Percentiles rank a stretch among this genome's conserved stretches.
Conservation (phyloP, 345 rosid species). For the Conringia planisiliqua region DNA sequence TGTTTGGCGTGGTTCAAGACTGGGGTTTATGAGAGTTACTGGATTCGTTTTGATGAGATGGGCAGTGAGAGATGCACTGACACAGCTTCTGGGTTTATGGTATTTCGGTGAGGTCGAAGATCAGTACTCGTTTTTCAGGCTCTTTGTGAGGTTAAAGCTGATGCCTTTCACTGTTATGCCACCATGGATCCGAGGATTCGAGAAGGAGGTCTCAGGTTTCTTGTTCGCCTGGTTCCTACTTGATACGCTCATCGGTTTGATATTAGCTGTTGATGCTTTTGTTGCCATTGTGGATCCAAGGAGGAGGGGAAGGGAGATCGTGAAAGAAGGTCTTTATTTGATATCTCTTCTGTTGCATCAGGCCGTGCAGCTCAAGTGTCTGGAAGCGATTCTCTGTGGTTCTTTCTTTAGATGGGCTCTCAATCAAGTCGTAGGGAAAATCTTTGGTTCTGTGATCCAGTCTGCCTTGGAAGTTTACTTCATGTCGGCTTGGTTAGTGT, state of each 20-base stretch:
- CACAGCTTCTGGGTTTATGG: slow-evolving; percentile 86
- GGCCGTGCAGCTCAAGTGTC: slow-evolving; percentile 74
- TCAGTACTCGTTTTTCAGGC: slow-evolving; percentile 79
- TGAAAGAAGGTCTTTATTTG: slow-evolving; percentile 83
- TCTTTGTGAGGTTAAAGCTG: slow-evolving; percentile 80
- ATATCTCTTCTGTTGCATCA: slow-evolving; percentile 64
- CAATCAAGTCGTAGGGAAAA: slow-evolving; percentile 48
- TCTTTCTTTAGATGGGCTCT: slow-evolving; percentile 61
- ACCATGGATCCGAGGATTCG: slow-evolving; percentile 79
- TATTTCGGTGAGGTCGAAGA: slow-evolving; percentile 85
- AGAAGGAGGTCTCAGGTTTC: slow-evolving; percentile 84
- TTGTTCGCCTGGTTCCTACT: slow-evolving; percentile 76
- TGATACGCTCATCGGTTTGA: slow-evolving; percentile 62
- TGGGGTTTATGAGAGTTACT: slow-evolving; percentile 75
- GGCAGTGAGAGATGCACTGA: slow-evolving; percentile 89
- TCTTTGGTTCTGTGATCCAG: slow-evolving; percentile 59
- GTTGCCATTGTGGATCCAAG: slow-evolving; percentile 80
- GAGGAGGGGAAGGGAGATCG: slow-evolving; percentile 80
- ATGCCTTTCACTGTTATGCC: slow-evolving; percentile 86
- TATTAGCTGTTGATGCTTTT: slow-evolving; percentile 82
- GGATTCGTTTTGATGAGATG: slow-evolving; percentile 84
- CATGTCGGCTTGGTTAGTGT: slow-evolving; percentile 86
- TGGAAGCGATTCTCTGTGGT: slow-evolving; percentile 80
- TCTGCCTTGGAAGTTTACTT: slow-evolving; percentile 78
- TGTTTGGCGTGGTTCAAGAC: slow-evolving; percentile 70